A percentile compares a stretch with the other conserved stretches of the same genome.
Conservation (phyloP, 768 basidiomycete species). For the Porphyrellus cyaneotinctus region DNA sequence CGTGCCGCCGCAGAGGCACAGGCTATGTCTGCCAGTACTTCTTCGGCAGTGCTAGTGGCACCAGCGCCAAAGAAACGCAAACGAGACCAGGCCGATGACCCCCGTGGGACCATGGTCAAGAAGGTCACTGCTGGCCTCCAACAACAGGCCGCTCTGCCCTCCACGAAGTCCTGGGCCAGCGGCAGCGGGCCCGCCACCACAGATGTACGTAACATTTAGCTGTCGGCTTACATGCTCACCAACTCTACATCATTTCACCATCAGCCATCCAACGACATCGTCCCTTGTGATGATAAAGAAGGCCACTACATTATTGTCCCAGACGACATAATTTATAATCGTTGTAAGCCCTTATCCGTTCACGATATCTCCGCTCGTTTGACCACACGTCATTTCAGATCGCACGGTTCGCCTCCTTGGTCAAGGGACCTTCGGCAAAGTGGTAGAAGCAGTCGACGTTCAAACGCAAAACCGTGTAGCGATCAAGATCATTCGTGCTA, state of each 20-base stretch:
- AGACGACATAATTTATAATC: conserved; percentile 82
- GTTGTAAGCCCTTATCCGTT: conserved; percentile 53
- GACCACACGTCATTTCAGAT: conserved; percentile 49
- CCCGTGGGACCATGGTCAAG: conserved; percentile 64
- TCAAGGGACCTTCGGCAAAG: conserved; percentile 98
- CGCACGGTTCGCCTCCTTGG: conserved; percentile 87
- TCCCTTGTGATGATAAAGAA: conserved; percentile 93
- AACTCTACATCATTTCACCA: conserved; percentile 28
- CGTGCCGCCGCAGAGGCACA: conserved; percentile 85
- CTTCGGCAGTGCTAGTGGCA: conserved; percentile 59
- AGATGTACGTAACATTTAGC: conserved; percentile 51
- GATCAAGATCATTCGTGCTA: conserved; percentile 98
- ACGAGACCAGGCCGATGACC: conserved; percentile 70
- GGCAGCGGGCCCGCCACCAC: conserved; percentile 60
- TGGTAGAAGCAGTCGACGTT: conserved; percentile 88
- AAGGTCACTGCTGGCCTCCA: conserved; percentile 51
- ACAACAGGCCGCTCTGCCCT: conserved; percentile 45
- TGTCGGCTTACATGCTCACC: conserved; percentile 12
- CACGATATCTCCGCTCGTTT: conserved; percentile 1
- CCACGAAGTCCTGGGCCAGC: conserved; percentile 64
- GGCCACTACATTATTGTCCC: conserved; percentile 96
- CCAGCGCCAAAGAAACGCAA: conserved; percentile 83
- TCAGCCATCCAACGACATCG: conserved; percentile 61
- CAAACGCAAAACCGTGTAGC: conserved; percentile 77
- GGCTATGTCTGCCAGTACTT: conserved; percentile 60